Base-by-base conservation (phyloP, 352 stramenopile species). In the Pythium rishiriense region DNA sequence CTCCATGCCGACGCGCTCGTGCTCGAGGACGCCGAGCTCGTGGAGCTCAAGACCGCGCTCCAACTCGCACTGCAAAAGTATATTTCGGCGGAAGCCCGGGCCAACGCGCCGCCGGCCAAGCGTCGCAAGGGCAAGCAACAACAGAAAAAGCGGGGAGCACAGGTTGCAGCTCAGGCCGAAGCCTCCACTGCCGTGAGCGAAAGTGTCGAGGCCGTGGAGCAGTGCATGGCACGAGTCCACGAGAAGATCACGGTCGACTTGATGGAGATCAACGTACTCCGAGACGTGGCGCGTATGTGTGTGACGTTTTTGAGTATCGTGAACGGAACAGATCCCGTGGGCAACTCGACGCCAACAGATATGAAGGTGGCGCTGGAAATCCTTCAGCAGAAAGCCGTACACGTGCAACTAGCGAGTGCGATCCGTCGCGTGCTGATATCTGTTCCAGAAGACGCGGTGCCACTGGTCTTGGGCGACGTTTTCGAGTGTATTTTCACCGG, bases 61-160 rank as follows among this genome's bases (percentile, higher is more conserved):
- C 62, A 83, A n/a, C 25, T 24, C 10, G 67, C 69, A 2, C 55
- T 87, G 11, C 68, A 73, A 10, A 45, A 76, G 51, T 71, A 79
- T 21, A 55, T 73, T 31, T 63, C 31, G 3, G 64, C 59, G 0
- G 67, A 75, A 42, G 63, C 58, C 0, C 65, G 71, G 15, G 60
- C 60, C 10, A 67, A 59, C 28, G 66, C 63, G 2, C 75, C 83
- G 5, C 54, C 72, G 1, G 41, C 74, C 17, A 92, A 92, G 56
- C 72, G 83, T n/a, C 64, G 64, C 31, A 70, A 70, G 50, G 64
- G 64, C 42, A 67, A 67, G 26, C 46, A 64, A 43, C 50, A 22
- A 4, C 77, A 85, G 35, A 92, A 90, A 69, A 90, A 90, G 59
- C 57, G 81, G 81, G 29, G 61, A 22, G 26, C 79, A 64, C 42